Percentiles rank a stretch among this genome's conserved stretches.
Evolutionary conservation across 768 basidiomycete species (phyloP).

Genomic region (Auriscalpium vulgare): DNA sequence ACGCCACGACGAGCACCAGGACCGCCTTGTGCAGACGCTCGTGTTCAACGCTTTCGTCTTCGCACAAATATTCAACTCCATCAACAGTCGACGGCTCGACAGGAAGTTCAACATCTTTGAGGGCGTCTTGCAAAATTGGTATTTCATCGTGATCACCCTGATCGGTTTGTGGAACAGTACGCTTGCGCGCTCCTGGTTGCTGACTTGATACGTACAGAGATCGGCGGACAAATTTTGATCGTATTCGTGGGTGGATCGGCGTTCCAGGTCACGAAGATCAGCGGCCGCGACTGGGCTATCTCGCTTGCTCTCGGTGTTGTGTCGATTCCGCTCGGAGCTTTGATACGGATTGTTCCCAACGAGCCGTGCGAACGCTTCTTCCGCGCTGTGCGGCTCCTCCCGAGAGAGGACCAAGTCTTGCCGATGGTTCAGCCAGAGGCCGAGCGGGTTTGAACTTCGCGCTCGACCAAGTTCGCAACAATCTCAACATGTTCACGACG

Average conservation of each 20-base stretch:
- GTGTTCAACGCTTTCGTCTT: slow-evolving; percentile 99
- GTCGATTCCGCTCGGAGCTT: slow-evolving; percentile 79
- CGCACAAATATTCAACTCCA: slow-evolving; percentile 92
- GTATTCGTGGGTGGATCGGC: slow-evolving; percentile 88
- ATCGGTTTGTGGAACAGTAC: slow-evolving; percentile 51
- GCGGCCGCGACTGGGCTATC: slow-evolving; percentile 88
- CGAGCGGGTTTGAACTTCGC: slow-evolving; percentile 66
- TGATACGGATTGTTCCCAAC: slow-evolving; percentile 78
- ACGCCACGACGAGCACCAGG: slow-evolving; percentile 25
- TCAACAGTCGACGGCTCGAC: slow-evolving; percentile 88
- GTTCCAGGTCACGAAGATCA: slow-evolving; percentile 78
- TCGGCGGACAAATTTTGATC: slow-evolving; percentile 79
- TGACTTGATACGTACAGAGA: slow-evolving; percentile 43
- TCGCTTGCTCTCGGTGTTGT: slow-evolving; percentile 81
- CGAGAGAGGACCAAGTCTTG: slow-evolving; percentile 48
- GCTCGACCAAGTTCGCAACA: slow-evolving; percentile 76
- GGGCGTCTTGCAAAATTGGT: slow-evolving; percentile 70
- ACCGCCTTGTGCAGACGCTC: slow-evolving; percentile 63
- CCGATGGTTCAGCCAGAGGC: slow-evolving; percentile 56
- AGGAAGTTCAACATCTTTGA: slow-evolving; percentile 83
- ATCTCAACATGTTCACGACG: slow-evolving; percentile 73
- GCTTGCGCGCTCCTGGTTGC: background rate
- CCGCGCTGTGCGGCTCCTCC: slow-evolving; percentile 48
- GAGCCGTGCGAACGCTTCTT: slow-evolving; percentile 64
- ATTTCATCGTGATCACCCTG: slow-evolving; percentile 76